Conservation (phyloP, 176 grass and related monocot species). For the Metroxylon sagu region DNA sequence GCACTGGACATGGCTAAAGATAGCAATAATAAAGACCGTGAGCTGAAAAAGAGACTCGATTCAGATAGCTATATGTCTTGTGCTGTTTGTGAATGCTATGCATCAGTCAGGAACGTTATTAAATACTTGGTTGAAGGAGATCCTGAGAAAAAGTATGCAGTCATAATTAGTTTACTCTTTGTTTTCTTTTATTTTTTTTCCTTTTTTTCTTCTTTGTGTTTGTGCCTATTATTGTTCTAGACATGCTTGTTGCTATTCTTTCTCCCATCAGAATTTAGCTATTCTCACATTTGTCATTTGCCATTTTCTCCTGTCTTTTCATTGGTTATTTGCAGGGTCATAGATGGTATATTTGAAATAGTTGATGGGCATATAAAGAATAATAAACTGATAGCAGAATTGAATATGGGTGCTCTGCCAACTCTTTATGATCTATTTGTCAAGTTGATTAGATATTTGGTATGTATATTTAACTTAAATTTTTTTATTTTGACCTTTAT, state of each 20-base stretch:
- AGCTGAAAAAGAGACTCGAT: conserved; percentile 64
- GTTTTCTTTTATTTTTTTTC: conserved; percentile 3
- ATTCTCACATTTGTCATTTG: background rate
- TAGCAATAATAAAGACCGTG: conserved; percentile 54
- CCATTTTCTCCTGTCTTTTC: conserved; percentile 14
- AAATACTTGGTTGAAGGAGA: conserved; percentile 56
- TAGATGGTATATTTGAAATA: conserved; percentile 53
- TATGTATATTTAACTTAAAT: conserved; percentile 26
- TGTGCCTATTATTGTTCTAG: too few relatives aligned
- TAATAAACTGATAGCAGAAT: conserved; percentile 43
- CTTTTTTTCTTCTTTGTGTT: background rate
- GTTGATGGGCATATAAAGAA: conserved; percentile 43
- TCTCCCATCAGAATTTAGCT: too few relatives aligned
- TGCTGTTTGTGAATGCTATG: conserved; percentile 82
- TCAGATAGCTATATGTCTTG: conserved; percentile 72
- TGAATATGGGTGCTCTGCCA: conserved; percentile 63
- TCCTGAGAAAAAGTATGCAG: conserved; percentile 47
- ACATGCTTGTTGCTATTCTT: too few relatives aligned
- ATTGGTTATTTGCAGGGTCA: conserved; percentile 50
- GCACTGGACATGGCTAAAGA: conserved; percentile 95
- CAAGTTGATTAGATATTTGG: conserved; percentile 61
- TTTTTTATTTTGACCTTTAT: too few relatives aligned
- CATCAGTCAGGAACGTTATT: conserved; percentile 72
- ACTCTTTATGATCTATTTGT: conserved; percentile 59
- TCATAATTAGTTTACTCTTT: background rate